Conservation (phyloP, 371 early-diverging fungal species). For the Apophysomyces trapeziformis region DNA sequence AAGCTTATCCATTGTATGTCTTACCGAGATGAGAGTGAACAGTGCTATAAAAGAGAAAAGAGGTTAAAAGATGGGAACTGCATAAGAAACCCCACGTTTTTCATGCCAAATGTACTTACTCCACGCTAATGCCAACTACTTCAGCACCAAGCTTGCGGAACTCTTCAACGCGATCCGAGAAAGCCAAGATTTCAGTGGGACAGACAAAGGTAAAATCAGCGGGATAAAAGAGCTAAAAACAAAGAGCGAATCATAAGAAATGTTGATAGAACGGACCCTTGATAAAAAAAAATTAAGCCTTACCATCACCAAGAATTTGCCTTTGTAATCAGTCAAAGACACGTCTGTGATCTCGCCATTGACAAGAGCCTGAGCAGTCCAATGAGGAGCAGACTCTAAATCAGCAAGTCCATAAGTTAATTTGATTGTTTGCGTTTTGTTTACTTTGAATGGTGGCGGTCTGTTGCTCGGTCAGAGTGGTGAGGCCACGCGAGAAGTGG, state of each 20-base stretch:
- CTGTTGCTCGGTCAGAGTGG: constrained; percentile 10
- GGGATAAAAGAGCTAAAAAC: constrained; percentile 34
- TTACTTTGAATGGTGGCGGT: constrained; percentile 28
- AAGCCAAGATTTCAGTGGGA: constrained; percentile 72
- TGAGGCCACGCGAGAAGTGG: not conserved
- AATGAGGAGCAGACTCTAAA: constrained; percentile 69
- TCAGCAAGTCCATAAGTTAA: not conserved
- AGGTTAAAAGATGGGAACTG: not conserved
- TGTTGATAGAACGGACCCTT: not conserved
- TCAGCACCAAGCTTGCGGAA: constrained; percentile 72
- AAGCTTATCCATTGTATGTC: not conserved
- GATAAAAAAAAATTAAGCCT: not conserved
- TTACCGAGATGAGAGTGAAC: constrained; percentile 56
- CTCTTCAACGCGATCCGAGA: constrained; percentile 64
- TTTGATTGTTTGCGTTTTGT: not conserved
- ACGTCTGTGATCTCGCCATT: constrained; percentile 77
- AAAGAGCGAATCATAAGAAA: not conserved
- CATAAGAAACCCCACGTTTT: no score
- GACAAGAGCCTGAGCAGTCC: constrained; percentile 71
- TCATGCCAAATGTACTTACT: constrained; percentile 50
- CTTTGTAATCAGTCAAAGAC: constrained; percentile 85
- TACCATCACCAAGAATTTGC: constrained; percentile 58
- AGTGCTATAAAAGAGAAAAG: constrained; percentile 32
- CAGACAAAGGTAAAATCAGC: constrained; percentile 62
- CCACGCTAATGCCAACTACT: constrained; percentile 84